Percentiles rank a stretch among this genome's conserved stretches.
Evolutionary conservation across 768 basidiomycete species (phyloP).

Genomic region (Daedaleopsis sinensis): DNA sequence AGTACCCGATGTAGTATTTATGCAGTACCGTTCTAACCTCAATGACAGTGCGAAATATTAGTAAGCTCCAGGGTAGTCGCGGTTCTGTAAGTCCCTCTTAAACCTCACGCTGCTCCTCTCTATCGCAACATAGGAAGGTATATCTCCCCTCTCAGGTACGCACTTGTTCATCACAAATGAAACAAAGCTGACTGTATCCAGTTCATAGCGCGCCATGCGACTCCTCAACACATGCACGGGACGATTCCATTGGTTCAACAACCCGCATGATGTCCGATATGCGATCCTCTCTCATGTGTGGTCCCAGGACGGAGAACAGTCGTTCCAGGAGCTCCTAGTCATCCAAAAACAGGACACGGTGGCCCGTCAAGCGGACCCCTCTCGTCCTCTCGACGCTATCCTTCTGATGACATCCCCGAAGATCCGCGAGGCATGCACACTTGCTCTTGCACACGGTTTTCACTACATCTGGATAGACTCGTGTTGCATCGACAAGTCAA

Average conservation of each 20-base stretch:
- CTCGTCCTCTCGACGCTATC: not conserved
- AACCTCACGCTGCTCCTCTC: no score
- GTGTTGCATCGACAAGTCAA: not conserved
- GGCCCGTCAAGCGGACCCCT: not conserved
- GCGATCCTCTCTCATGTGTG: not conserved
- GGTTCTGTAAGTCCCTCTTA: no score
- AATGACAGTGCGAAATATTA: no score
- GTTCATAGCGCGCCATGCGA: no score
- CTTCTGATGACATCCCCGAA: not conserved
- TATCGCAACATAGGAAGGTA: no score
- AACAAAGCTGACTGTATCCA: no score
- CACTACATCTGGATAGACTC: not conserved
- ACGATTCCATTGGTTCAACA: not conserved
- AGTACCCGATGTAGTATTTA: no score
- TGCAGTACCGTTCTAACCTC: no score
- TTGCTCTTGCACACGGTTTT: not conserved
- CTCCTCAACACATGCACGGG: no score
- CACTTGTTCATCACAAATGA: no score
- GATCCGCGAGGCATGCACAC: not conserved
- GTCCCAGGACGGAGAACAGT: not conserved
- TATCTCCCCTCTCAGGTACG: no score
- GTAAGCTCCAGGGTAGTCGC: no score
- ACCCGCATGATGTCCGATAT: not conserved
- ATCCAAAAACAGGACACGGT: not conserved
- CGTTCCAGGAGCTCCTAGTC: not conserved